These are phyloP conservation scores for Solanum chaucha DNA, from an alignment of 257 asterid species.

Conservation along the genomic window DNA sequence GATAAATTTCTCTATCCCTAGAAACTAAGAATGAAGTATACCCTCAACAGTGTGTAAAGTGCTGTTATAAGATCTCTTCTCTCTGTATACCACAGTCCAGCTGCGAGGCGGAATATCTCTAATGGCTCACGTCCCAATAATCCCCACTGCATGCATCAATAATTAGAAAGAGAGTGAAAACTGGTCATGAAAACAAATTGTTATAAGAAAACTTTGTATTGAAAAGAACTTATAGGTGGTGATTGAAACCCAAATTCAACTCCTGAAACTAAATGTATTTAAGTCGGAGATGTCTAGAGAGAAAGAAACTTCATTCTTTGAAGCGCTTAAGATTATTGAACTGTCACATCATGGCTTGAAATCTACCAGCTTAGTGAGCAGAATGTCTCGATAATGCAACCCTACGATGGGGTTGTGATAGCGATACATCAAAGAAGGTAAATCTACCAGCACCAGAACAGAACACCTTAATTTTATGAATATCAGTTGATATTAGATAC, in stretches of 20 bases:
- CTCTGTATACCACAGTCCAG: constrained; percentile 93
- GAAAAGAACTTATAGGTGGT: background rate
- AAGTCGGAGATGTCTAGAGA: background rate
- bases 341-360: background rate
- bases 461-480: background rate
- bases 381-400: background rate
- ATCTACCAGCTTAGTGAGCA: background rate
- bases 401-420: background rate
- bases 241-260: background rate
- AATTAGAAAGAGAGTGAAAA: background rate
- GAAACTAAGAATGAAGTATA: constrained; percentile 26
- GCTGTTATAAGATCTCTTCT: constrained; percentile 87
- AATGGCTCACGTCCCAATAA: constrained; percentile 76
- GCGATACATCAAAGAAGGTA: background rate
- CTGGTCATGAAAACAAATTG: background rate
- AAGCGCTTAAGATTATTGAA: background rate
- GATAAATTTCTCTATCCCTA: background rate
- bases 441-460: background rate
- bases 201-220: background rate
- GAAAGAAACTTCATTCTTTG: background rate
- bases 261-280: background rate
- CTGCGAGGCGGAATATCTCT: constrained; percentile 81
- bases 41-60: constrained; percentile 68
- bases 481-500: background rate
- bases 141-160: constrained; percentile 53